phyloP scores from a whole-genome alignment of 331 rosid genomes.

The Acacia concinna region DNA sequence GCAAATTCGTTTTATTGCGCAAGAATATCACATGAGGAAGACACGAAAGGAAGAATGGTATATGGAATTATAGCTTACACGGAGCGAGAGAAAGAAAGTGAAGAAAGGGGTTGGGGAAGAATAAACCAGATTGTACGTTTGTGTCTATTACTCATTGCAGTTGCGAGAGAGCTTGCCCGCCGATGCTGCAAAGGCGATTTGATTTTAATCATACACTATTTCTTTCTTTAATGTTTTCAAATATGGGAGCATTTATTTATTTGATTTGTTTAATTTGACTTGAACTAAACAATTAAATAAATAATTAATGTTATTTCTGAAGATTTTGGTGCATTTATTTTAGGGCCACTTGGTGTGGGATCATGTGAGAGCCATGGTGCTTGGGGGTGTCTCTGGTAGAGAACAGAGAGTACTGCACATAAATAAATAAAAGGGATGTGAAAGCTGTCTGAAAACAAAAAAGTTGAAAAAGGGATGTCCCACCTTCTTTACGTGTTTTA shows the following conservation, averaged over 20 bases:
- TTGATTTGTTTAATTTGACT: background rate
- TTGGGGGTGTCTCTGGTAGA: background rate
- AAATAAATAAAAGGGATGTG: background rate
- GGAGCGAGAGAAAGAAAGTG: background rate
- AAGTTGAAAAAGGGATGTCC: slow-evolving; percentile 11
- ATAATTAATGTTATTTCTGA: background rate
- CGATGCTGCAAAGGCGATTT: slow-evolving; percentile 20
- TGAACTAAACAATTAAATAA: background rate
- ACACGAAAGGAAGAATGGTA: slow-evolving; percentile 10
- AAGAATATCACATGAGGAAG: slow-evolving; percentile 20
- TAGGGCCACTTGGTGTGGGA: slow-evolving; percentile 40
- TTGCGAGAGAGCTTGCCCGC: slow-evolving; percentile 34
- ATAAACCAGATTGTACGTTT: slow-evolving; percentile 54
- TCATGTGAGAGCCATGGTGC: slow-evolving; percentile 43
- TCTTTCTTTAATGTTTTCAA: background rate
- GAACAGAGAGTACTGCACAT: background rate
- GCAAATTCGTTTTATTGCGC: slow-evolving; percentile 6
- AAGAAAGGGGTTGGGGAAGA: slow-evolving; percentile 33
- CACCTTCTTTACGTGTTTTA: slow-evolving; percentile 11
- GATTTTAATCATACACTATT: background rate
- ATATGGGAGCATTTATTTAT: background rate
- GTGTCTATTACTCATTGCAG: slow-evolving; percentile 45
- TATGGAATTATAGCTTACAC: background rate
- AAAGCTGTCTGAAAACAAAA: slow-evolving; percentile 21
- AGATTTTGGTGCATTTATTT: slow-evolving; percentile 25